Percentiles rank a stretch among this genome's conserved stretches.
Evolutionary conservation across 2,329 filamentous ascomycete species (phyloP).

Genomic region (Daldinia sp.): DNA sequence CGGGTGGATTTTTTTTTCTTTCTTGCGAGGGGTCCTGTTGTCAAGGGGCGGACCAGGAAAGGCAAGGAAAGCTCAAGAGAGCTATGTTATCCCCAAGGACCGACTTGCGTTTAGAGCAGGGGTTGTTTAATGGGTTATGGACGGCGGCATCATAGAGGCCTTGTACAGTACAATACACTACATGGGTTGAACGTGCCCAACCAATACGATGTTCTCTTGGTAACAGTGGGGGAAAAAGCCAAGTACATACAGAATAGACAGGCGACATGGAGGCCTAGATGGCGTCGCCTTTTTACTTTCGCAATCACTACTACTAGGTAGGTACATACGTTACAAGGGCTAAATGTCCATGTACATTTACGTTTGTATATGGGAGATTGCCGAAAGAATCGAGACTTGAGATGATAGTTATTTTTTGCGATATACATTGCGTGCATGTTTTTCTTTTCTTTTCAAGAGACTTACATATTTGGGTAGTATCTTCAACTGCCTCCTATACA

Average conservation of each 20-base stretch:
- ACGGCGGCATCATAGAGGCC: conserved; percentile 35
- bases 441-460: conserved; percentile 5
- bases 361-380: conserved; percentile 17
- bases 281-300: conserved; percentile 3
- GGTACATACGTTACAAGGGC: conserved; percentile 8
- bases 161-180: conserved; percentile 31
- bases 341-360: not conserved
- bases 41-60: conserved; percentile 25
- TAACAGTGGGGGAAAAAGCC: conserved; percentile 28
- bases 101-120: conserved; percentile 31
- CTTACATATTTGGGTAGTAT: not conserved
- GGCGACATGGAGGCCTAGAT: conserved; percentile 17
- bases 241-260: conserved; percentile 17
- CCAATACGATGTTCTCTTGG: conserved; percentile 29
- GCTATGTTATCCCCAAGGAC: conserved; percentile 31
- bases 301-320: conserved; percentile 9
- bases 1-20: conserved; percentile 25
- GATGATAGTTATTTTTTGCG: conserved; percentile 13
- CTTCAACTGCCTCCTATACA: no score
- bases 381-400: conserved; percentile 23
- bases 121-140: conserved; percentile 28
- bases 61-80: conserved; percentile 18
- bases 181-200: conserved; percentile 33
- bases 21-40: conserved; percentile 28
- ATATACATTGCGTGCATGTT: not conserved